A percentile compares a stretch with the other conserved stretches of the same genome.
phyloP scores from a whole-genome alignment of 148 eudicot genomes.

The Rhododendron ovatum region DNA sequence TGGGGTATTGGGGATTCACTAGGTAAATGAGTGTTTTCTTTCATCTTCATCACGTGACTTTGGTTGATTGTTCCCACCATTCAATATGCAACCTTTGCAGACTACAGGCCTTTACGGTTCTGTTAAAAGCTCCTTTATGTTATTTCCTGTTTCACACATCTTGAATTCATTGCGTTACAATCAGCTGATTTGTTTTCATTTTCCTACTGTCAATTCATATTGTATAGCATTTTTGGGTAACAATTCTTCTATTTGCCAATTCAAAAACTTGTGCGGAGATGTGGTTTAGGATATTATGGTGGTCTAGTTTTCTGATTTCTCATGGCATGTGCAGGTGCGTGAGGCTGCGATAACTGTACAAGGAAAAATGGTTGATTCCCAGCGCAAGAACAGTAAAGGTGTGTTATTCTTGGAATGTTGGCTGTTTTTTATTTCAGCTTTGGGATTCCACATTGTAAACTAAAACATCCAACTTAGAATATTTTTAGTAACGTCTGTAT shows the following conservation, averaged over 20 bases:
- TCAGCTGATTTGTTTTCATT: background rate
- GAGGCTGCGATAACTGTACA: slow-evolving; percentile 67
- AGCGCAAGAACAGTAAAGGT: slow-evolving; percentile 94
- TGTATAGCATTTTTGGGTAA: background rate
- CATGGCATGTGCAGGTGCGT: slow-evolving; percentile 49
- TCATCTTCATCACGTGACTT: background rate
- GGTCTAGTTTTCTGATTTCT: slow-evolving; percentile 6
- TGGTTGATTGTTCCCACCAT: background rate
- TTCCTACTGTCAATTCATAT: background rate
- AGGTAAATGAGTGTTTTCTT: background rate
- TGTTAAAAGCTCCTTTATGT: background rate
- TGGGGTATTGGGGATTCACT: background rate
- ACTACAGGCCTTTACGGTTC: background rate
- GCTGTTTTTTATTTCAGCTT: background rate
- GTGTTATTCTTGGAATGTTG: slow-evolving; percentile 10
- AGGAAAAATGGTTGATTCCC: slow-evolving; percentile 84
- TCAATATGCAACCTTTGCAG: background rate
- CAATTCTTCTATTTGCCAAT: background rate
- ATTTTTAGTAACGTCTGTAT: background rate
- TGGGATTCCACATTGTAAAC: background rate
- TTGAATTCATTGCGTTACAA: background rate
- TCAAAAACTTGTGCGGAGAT: background rate
- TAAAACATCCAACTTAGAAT: background rate
- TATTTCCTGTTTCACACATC: background rate
- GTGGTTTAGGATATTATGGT: background rate